Base-by-base conservation (phyloP, 2,329 filamentous ascomycete genomes). In the Delphinella strobiligena region DNA sequence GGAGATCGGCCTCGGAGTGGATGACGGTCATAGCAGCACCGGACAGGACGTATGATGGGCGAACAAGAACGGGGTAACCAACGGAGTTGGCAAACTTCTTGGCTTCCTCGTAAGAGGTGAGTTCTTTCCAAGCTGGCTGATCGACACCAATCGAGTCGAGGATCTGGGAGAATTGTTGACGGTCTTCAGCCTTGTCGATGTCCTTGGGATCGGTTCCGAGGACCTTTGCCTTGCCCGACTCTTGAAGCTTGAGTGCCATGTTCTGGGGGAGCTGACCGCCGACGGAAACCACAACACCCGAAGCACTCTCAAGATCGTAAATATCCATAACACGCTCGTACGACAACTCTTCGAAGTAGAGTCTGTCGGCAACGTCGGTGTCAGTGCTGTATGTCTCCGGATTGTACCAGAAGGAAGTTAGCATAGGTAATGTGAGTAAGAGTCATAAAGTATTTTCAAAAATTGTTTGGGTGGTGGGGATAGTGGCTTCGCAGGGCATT, bases 301-400 rank as follows among this genome's bases (percentile, higher is more conserved):
- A 77, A 5, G 88, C 80, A 43, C 69, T 69, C 63, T 96, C 91
- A 12, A 96, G 74, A 62, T 96, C 91, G 60, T 95, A 95, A 49
- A 96, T 96, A 61, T 98, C 91, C 86, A 96, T 93, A 8, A 96
- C 89, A 57, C 89, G 81, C 67, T 96, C 91, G 59, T 95, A 96
- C 62, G 82, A 91, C 40, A 96, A 66, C 63, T 98, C 91, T 53
- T 96, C 91, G 49, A 98, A 98, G 66, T 96, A 98, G 4, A 98
- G 75, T 54, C 79, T 86, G 53, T 96, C 89, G 7, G 87, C 85
- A 8, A 75, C 77, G 52, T 98, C 91, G 58, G 81, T 89, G 61
- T 96, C 91, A 0, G 89, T 95, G 40, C 58, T 68, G 43, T 75
- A 77, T 0, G 87, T 94, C 54, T 94, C 85, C 0, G 84, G 84